Conservation (phyloP, 2,329 filamentous ascomycete genomes). For the Byssothecium circinans region DNA sequence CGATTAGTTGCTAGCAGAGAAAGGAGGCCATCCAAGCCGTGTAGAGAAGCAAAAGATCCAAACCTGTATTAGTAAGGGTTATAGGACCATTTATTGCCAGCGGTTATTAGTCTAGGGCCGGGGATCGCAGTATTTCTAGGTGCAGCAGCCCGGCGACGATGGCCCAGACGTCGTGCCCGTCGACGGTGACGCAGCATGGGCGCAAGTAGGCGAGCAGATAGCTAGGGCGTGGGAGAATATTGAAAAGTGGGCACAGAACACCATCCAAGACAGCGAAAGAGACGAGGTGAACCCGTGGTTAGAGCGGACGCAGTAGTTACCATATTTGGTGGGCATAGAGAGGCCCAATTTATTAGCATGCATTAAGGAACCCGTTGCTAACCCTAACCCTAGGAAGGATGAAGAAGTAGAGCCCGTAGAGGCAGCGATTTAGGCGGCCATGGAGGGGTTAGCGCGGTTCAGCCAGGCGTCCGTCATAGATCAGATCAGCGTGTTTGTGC, state of each 20-base stretch:
- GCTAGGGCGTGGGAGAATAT: slow-evolving; percentile 10
- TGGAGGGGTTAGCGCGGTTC: slow-evolving; percentile 13
- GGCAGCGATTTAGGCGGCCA: slow-evolving; percentile 16
- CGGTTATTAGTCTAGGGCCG: slow-evolving; percentile 6
- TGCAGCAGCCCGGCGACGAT: slow-evolving; percentile 2
- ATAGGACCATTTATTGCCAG: slow-evolving; percentile 8
- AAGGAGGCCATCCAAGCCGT: slow-evolving; percentile 6
- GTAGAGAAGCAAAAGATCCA: slow-evolving; percentile 4
- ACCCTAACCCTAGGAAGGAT: slow-evolving; percentile 7
- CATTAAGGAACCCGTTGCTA: slow-evolving; percentile 13
- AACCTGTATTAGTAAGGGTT: slow-evolving; percentile 4
- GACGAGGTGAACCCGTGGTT: slow-evolving; percentile 18
- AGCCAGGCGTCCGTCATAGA: slow-evolving; percentile 15
- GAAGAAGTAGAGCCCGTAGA: slow-evolving; percentile 11
- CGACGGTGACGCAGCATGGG: slow-evolving; percentile 10
- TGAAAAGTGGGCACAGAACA: slow-evolving; percentile 8
- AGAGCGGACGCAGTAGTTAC: slow-evolving; percentile 11
- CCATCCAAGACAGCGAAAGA: slow-evolving; percentile 11
- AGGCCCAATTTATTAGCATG: slow-evolving; percentile 14
- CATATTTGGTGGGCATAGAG: slow-evolving; percentile 19
- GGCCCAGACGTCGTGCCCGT: slow-evolving; percentile 3
- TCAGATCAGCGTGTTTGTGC: slow-evolving; percentile 14
- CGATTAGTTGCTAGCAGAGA: slow-evolving; percentile 5
- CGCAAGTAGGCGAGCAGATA: slow-evolving; percentile 7
- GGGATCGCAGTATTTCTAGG: slow-evolving; percentile 15